These are phyloP conservation scores for Verticillium klebahnii DNA, from an alignment of 2,329 filamentous ascomycete genomes.

Conservation along the genomic window DNA sequence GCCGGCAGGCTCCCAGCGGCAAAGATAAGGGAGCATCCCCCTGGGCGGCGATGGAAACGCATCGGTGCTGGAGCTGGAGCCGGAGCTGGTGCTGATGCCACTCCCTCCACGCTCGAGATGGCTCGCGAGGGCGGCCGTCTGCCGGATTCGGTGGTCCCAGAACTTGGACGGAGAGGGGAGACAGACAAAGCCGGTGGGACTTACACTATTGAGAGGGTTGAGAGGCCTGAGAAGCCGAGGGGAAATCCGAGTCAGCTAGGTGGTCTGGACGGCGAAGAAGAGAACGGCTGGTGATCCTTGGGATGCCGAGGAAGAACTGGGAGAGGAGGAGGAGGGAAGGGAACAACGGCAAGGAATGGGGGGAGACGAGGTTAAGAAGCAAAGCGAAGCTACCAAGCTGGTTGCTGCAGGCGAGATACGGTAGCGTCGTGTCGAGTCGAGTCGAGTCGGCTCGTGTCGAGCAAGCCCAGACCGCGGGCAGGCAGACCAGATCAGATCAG, in stretches of 20 bases:
- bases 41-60: neutral
- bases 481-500: neutral
- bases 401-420: neutral
- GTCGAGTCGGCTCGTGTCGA: neutral
- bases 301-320: neutral
- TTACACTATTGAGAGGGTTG: neutral
- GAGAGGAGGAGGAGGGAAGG: conserved; percentile 7
- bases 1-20: neutral
- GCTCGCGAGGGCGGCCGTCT: neutral
- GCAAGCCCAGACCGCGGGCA: neutral
- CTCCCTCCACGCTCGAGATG: neutral
- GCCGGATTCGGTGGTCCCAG: neutral
- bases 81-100: neutral
- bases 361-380: neutral
- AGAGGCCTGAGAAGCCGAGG: neutral
- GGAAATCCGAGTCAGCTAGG: neutral
- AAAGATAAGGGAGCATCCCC: neutral
- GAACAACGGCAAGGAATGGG: conserved; percentile 8
- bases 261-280: neutral
- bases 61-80: neutral
- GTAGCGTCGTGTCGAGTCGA: neutral
- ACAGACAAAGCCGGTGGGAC: neutral
- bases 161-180: neutral
- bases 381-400: neutral
- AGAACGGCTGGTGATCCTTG: neutral